Evolutionary conservation across 2,329 filamentous ascomycete genomes (phyloP).

Genomic region (Claviceps sp.): DNA sequence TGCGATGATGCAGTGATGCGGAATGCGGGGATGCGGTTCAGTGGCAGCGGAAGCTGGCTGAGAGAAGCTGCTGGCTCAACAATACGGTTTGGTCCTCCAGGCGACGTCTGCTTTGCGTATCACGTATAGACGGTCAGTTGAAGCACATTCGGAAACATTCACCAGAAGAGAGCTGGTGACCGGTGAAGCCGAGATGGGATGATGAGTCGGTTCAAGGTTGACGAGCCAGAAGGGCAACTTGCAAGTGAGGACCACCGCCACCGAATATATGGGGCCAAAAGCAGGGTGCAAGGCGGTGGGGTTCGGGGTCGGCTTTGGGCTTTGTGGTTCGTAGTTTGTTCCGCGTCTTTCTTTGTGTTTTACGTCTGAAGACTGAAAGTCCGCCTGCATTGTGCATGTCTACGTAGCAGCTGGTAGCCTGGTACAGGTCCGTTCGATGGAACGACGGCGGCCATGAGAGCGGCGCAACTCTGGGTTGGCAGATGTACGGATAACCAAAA

Average conservation of each 20-base stretch:
- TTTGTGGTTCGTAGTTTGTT: background rate
- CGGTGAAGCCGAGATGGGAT: background rate
- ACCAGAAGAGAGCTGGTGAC: background rate
- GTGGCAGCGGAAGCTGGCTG: background rate
- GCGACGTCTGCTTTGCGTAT: background rate
- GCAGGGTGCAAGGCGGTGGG: background rate
- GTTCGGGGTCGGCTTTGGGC: background rate
- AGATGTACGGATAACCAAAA: no score
- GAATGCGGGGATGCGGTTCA: background rate
- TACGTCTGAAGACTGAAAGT: background rate
- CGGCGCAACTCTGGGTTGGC: background rate
- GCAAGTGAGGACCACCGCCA: background rate
- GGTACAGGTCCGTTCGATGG: background rate
- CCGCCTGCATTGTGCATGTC: background rate
- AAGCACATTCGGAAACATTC: background rate
- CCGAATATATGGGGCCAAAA: background rate
- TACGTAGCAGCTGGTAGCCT: background rate
- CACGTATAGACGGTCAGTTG: background rate
- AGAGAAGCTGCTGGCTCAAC: background rate
- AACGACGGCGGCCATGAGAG: background rate
- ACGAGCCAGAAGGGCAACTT: background rate
- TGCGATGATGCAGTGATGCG: background rate
- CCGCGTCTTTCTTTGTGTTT: background rate
- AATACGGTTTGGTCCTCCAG: background rate
- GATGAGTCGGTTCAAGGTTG: background rate